Conservation (phyloP, 2,329 filamentous ascomycete genomes). For the Penicillium oxalicum region DNA sequence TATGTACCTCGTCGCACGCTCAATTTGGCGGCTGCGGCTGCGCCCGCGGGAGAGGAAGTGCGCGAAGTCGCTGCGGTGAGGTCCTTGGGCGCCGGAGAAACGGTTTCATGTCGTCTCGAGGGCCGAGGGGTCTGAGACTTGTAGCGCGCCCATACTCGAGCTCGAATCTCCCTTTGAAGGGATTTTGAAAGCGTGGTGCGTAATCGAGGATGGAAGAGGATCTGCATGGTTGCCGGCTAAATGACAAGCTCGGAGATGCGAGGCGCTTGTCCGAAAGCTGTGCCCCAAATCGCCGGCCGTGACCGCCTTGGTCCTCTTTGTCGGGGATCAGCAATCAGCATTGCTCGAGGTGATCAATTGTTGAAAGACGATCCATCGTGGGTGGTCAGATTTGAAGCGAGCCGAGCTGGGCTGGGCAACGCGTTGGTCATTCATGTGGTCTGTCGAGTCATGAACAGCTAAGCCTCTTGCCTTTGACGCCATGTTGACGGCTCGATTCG, state of each 20-base stretch:
- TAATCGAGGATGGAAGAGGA: conserved; percentile 28
- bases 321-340: background rate
- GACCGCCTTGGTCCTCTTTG: conserved; percentile 10
- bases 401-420: conserved; percentile 8
- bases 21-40: conserved; percentile 21
- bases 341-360: background rate
- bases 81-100: conserved; percentile 19
- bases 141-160: conserved; percentile 22
- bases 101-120: conserved; percentile 18
- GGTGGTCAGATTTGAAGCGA: background rate
- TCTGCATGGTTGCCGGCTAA: conserved; percentile 20
- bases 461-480: conserved; percentile 5
- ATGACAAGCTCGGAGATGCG: conserved; percentile 3
- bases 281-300: conserved; percentile 2
- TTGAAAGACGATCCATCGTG: too few species aligned
- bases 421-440: background rate
- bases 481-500: conserved; percentile 28
- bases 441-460: conserved; percentile 11
- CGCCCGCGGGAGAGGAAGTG: conserved; percentile 11
- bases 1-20: conserved; percentile 24
- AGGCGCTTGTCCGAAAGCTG: conserved; percentile 4
- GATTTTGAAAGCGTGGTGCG: conserved; percentile 22
- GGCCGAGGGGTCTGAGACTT: conserved; percentile 25
- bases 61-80: conserved; percentile 6
- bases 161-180: conserved; percentile 23